Percentiles rank a stretch among this genome's conserved stretches.
phyloP scores from a whole-genome alignment of 345 rosid species.

The Eucalyptus pumila region DNA sequence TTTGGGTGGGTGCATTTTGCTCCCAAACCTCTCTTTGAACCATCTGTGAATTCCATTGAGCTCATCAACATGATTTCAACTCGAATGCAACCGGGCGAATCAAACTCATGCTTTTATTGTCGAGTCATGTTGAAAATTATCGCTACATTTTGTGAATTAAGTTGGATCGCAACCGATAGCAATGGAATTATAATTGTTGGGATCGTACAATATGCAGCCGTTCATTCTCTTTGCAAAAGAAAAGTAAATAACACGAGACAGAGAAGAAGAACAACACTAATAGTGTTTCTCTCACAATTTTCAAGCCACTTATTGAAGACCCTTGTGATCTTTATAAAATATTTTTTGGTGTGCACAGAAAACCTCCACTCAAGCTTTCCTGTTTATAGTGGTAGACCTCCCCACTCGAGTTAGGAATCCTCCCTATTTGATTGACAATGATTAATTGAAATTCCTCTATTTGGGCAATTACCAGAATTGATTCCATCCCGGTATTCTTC shows the following conservation, averaged over 20 bases:
- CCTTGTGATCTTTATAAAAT: background rate
- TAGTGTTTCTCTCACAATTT: background rate
- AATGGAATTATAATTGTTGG: rapidly evolving
- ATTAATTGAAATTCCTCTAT: background rate
- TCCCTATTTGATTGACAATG: background rate
- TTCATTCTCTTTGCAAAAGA: background rate
- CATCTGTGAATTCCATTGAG: background rate
- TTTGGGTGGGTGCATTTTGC: background rate
- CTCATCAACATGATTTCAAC: background rate
- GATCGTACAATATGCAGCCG: background rate
- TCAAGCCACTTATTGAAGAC: background rate
- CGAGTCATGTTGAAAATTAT: background rate
- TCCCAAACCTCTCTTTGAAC: background rate
- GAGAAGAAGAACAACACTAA: no score
- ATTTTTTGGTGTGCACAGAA: background rate
- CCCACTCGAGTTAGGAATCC: background rate
- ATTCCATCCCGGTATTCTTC: background rate
- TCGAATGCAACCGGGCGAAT: no score
- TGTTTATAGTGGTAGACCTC: background rate
- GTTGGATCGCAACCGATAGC: background rate
- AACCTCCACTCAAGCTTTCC: background rate
- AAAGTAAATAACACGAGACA: background rate
- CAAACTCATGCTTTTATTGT: background rate
- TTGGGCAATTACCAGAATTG: background rate
- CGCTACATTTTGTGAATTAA: background rate